Conservation (phyloP, 2,329 filamentous ascomycete genomes). For the Fusarium sp. region DNA sequence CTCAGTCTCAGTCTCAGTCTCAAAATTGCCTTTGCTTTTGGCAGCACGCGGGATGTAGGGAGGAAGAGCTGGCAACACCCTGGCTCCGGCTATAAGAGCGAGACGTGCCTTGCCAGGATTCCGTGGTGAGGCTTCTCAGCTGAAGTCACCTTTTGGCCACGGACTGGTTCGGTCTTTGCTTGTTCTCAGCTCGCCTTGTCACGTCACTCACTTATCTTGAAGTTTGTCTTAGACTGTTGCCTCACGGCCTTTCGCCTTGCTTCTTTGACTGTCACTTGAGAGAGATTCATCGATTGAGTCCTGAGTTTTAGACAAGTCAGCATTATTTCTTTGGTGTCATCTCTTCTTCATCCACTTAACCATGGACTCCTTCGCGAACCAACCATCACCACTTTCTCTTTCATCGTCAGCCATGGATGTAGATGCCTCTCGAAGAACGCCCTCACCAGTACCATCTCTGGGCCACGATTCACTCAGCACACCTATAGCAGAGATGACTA, state of each 20-base stretch:
- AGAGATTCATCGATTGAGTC: conserved; percentile 8
- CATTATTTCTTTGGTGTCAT: background rate
- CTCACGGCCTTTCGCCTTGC: conserved; percentile 18
- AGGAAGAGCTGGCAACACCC: conserved; percentile 4
- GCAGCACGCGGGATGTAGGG: conserved; percentile 35
- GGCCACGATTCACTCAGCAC: conserved; percentile 31
- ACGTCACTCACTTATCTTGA: background rate
- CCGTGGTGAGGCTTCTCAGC: conserved; percentile 11
- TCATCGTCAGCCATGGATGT: conserved; percentile 34
- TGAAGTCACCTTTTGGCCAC: conserved; percentile 16
- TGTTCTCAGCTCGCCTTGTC: conserved; percentile 15
- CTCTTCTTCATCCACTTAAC: background rate
- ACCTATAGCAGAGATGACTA: conserved; percentile 31
- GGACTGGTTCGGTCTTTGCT: conserved; percentile 1
- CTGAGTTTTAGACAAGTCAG: conserved; percentile 1
- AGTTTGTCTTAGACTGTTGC: conserved; percentile 33
- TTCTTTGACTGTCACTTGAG: background rate
- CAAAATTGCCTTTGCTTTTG: conserved; percentile 26
- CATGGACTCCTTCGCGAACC: conserved; percentile 31
- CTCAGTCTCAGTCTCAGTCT: conserved; percentile 13
- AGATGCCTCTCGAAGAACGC: conserved; percentile 28
- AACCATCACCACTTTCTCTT: conserved; percentile 19
- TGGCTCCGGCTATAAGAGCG: conserved; percentile 29
- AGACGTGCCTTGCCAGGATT: conserved; percentile 18
- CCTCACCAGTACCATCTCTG: conserved; percentile 32